Conservation (phyloP, 371 early-diverging fungal genomes). For the Nematocida sp. region DNA sequence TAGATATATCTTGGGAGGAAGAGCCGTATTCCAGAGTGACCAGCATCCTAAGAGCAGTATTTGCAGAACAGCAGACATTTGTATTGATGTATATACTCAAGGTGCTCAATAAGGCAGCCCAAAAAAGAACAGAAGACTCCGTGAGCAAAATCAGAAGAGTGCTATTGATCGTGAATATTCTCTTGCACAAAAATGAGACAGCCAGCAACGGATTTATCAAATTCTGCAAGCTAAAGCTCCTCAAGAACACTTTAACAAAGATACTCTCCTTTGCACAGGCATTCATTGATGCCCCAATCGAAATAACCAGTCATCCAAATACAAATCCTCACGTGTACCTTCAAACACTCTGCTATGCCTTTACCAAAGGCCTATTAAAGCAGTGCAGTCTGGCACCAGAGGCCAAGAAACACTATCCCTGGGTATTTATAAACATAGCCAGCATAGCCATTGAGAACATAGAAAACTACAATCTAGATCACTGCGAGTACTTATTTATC, state of each 20-base stretch:
- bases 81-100: slow-evolving; percentile 7
- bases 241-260: background rate
- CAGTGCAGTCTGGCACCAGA: background rate
- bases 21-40: slow-evolving; percentile 12
- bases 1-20: slow-evolving; percentile 6
- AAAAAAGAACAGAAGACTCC: slow-evolving; percentile 4
- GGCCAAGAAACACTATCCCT: background rate
- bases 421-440: background rate
- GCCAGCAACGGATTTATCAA: background rate
- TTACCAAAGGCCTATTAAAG: slow-evolving; percentile 24
- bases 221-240: slow-evolving; percentile 7
- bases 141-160: slow-evolving; percentile 5
- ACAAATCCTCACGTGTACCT: background rate
- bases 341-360: slow-evolving; percentile 19
- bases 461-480: background rate
- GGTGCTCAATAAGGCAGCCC: background rate
- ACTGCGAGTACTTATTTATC: too few relatives aligned
- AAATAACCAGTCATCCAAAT: background rate
- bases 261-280: background rate
- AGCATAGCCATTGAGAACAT: background rate
- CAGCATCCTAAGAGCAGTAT: slow-evolving; percentile 17
- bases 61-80: slow-evolving; percentile 3
- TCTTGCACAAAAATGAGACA: background rate
- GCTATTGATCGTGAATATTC: slow-evolving; percentile 3
- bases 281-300: too few relatives aligned